Evolutionary conservation across 352 stramenopile genomes (phyloP).

Genomic region (Phytophthora litchii): DNA sequence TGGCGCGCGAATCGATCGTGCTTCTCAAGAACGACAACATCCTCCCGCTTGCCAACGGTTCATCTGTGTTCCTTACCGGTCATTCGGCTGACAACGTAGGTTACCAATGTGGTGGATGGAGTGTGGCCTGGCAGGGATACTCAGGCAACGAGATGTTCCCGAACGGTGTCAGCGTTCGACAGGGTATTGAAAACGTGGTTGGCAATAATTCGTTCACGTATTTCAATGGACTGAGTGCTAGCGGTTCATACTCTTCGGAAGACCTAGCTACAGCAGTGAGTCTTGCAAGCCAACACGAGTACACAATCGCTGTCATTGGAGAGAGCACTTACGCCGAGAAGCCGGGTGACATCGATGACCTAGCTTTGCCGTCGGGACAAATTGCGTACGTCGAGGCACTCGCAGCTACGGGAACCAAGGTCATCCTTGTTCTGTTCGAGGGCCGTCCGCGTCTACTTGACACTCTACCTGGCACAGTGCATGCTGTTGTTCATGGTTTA

Average conservation of each 20-base stretch:
- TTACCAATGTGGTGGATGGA: constrained; percentile 75
- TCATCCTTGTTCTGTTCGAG: constrained; percentile 75
- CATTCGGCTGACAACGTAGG: constrained; percentile 65
- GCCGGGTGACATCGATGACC: constrained; percentile 77
- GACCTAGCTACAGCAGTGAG: constrained; percentile 28
- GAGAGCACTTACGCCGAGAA: constrained; percentile 64
- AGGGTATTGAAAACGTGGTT: constrained; percentile 33
- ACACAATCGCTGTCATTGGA: constrained; percentile 38
- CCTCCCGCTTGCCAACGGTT: constrained; percentile 42
- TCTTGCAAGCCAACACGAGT: constrained; percentile 26
- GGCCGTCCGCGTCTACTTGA: constrained; percentile 56
- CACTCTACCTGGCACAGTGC: constrained; percentile 61
- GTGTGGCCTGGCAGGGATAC: constrained; percentile 81
- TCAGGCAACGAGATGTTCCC: constrained; percentile 63
- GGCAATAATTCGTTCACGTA: constrained; percentile 33
- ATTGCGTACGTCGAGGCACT: constrained; percentile 73
- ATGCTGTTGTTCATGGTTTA: constrained; percentile 71
- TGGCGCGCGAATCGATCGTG: constrained; percentile 74
- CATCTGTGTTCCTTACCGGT: constrained; percentile 62
- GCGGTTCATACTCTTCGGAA: constrained; percentile 31
- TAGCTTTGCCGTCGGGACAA: constrained; percentile 63
- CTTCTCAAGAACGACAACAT: constrained; percentile 75
- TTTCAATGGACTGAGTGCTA: constrained; percentile 35
- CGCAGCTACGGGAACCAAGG: constrained; percentile 55
- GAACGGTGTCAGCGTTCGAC: constrained; percentile 35